These are phyloP conservation scores for Podospora anserina DNA, from an alignment of 495 filamentous ascomycete genomes.

Conservation along the genomic window DNA sequence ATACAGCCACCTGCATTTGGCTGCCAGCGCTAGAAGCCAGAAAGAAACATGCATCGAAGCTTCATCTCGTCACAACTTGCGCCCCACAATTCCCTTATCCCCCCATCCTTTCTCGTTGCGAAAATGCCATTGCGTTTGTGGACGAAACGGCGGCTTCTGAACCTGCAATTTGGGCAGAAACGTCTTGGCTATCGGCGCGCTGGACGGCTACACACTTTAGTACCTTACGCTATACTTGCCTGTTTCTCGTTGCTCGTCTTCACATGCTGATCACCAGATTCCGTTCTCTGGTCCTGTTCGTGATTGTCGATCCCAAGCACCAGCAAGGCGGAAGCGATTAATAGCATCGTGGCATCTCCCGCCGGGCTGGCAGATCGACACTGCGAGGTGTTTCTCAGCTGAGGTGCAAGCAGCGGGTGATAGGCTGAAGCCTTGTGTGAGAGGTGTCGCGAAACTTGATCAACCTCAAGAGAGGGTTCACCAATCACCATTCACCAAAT, in stretches of 20 bases:
- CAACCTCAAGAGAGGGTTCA: neutral
- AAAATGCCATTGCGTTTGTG: neutral
- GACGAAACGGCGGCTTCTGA: neutral
- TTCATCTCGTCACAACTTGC: slow-evolving; percentile 7
- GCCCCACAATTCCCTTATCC: slow-evolving; percentile 2
- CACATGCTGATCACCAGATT: neutral
- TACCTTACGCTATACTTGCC: neutral
- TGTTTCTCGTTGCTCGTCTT: neutral
- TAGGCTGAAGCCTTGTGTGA: neutral
- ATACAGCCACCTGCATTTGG: neutral
- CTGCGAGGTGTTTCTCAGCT: slow-evolving; percentile 1
- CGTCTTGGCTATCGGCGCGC: neutral
- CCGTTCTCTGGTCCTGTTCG: neutral
- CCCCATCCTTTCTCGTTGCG: neutral
- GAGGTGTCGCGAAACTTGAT: neutral
- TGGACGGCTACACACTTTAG: neutral
- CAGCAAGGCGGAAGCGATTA: neutral
- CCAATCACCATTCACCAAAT: neutral
- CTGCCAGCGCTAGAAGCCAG: slow-evolving; percentile 4
- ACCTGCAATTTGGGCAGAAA: slow-evolving; percentile 10
- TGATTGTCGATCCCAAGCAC: neutral
- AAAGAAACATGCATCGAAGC: slow-evolving; percentile 6
- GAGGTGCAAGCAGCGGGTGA: neutral
- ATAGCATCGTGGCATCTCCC: neutral
- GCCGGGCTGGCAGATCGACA: slow-evolving; percentile 5